Percentiles rank a stretch among this genome's conserved stretches.
Evolutionary conservation across 106 monocot species (phyloP).

Genomic region (Agapanthus africanus): DNA sequence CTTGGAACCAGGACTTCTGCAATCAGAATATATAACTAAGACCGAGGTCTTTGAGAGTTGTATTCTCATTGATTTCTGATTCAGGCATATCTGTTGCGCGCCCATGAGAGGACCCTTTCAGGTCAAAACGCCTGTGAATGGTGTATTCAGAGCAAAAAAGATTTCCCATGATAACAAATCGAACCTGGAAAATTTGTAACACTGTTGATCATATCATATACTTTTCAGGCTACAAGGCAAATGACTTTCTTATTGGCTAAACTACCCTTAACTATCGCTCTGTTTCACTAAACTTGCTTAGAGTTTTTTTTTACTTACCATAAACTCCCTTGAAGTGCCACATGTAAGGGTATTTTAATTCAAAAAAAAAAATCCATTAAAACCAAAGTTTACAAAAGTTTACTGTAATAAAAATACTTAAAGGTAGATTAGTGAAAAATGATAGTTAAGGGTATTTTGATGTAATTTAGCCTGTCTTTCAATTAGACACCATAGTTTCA

Average conservation of each 20-base stretch:
- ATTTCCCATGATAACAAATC: constrained; percentile 99
- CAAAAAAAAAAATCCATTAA: background rate
- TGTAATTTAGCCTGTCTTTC: too few relatives aligned
- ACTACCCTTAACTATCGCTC: too few relatives aligned
- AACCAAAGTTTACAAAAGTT: background rate
- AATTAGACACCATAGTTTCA: background rate
- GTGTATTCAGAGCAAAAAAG: constrained; percentile 75
- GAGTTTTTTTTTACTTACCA: too few relatives aligned
- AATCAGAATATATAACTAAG: constrained; percentile 85
- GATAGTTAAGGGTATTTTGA: too few relatives aligned
- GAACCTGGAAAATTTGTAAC: constrained; percentile 76
- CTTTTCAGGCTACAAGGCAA: background rate
- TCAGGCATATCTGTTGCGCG: constrained; percentile 77
- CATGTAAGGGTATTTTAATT: too few relatives aligned
- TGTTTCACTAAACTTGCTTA: too few relatives aligned
- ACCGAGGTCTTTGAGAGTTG: constrained; percentile 89
- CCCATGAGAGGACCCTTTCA: constrained; percentile 94
- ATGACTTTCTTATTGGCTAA: too few relatives aligned
- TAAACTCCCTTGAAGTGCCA: too few relatives aligned
- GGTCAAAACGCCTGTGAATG: constrained; percentile 81
- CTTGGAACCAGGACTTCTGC: constrained; percentile 74
- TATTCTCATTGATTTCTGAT: constrained; percentile 73
- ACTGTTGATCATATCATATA: background rate
- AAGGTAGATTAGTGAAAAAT: background rate
- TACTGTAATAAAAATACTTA: background rate